A percentile compares a stretch with the other conserved stretches of the same genome.
These are phyloP conservation scores for Barnettozyma siamensis DNA, from an alignment of 805 yeast genomes.

Conservation along the genomic window DNA sequence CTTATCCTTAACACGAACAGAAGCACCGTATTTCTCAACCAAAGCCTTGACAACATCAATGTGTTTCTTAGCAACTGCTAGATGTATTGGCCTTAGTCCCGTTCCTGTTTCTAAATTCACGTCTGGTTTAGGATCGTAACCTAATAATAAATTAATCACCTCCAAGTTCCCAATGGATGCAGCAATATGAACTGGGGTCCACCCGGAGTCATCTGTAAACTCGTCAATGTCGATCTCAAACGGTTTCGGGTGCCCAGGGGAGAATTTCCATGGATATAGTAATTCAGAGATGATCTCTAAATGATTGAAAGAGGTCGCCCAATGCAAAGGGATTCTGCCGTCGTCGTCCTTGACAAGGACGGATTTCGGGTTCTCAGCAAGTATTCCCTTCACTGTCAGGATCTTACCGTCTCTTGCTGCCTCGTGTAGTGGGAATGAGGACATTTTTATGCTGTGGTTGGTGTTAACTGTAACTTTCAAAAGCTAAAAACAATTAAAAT, in stretches of 20 bases:
- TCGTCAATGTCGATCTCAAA: constrained; percentile 60
- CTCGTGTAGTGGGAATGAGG: constrained; percentile 38
- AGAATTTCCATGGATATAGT: constrained; percentile 29
- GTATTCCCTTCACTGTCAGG: constrained; percentile 43
- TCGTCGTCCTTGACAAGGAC: constrained; percentile 57
- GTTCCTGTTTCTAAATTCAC: constrained; percentile 54
- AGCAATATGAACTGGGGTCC: constrained; percentile 87
- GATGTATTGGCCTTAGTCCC: constrained; percentile 71
- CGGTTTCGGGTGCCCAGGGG: constrained; percentile 11
- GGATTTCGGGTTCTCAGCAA: constrained; percentile 39
- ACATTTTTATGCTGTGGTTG: too few species aligned
- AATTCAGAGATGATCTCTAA: constrained; percentile 44
- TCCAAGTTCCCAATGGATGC: constrained; percentile 62
- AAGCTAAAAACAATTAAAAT: too few species aligned
- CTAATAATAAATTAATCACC: constrained; percentile 46
- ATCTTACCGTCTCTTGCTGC: constrained; percentile 62
- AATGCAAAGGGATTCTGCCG: constrained; percentile 75
- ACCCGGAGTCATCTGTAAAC: constrained; percentile 65
- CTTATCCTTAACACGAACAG: constrained; percentile 61
- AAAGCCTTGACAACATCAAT: constrained; percentile 46
- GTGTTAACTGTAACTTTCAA: too few species aligned
- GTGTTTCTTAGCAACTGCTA: constrained; percentile 70
- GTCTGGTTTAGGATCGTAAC: constrained; percentile 49
- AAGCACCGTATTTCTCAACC: constrained; percentile 45
- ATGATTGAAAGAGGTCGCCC: constrained; percentile 74